A percentile compares a stretch with the other conserved stretches of the same genome.
Evolutionary conservation across 805 yeast genomes (phyloP).

Genomic region (Nakazawaea populi): DNA sequence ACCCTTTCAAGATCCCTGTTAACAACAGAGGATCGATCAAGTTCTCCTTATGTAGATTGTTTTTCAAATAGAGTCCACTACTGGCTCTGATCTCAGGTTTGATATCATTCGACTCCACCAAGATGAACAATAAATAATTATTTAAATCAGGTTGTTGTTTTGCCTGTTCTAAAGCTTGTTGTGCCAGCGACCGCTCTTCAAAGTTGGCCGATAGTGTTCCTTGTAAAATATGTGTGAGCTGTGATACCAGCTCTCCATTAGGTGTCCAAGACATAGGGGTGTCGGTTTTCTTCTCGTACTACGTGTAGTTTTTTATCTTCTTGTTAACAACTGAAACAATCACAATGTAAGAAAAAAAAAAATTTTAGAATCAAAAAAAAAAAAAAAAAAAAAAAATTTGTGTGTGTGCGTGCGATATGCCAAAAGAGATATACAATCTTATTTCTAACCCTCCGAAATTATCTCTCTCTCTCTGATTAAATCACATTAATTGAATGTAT

Average conservation of each 20-base stretch:
- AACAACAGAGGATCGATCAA: conserved; percentile 27
- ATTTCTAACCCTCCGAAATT: no score
- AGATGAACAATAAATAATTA: conserved; percentile 68
- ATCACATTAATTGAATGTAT: no score
- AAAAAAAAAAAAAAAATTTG: background rate
- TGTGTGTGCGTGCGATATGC: background rate
- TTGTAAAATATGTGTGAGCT: conserved; percentile 58
- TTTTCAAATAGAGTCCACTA: conserved; percentile 83
- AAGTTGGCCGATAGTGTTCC: conserved; percentile 66
- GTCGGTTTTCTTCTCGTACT: background rate
- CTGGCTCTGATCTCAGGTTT: conserved; percentile 61
- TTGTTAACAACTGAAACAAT: background rate
- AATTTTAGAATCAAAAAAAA: background rate
- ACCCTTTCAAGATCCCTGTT: conserved; percentile 34
- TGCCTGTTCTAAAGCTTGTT: conserved; percentile 67
- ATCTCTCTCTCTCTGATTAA: no score
- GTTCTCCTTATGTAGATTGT: conserved; percentile 44
- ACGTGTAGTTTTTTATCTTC: background rate
- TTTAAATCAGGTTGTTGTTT: conserved; percentile 69
- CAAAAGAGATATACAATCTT: no score
- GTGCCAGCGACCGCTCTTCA: conserved; percentile 56
- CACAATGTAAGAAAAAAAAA: background rate
- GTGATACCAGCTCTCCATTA: conserved; percentile 52
- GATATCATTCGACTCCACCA: conserved; percentile 48
- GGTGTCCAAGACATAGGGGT: conserved; percentile 59